Base-by-base conservation (phyloP, 78 protist genomes). In the Cavenderia fasciculata region DNA sequence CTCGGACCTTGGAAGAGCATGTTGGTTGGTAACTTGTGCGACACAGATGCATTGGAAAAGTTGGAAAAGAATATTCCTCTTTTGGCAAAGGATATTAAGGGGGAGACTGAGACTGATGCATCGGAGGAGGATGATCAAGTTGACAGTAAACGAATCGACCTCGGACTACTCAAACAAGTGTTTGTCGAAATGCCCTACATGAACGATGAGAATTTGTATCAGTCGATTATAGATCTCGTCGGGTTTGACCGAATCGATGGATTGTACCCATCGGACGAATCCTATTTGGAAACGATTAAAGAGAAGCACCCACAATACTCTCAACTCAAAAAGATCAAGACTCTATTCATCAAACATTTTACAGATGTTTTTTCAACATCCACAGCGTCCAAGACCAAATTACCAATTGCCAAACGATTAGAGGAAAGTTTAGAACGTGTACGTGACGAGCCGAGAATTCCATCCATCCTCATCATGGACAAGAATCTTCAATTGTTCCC, bases 401-500 rank as follows among this genome's bases (percentile, higher is more conserved):
- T 12, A 11, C 5, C 29, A 6, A 19, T 56, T 66, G 38, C 27
- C 52, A 66, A 41, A 8, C 36, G 16, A 43, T 66, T 18, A n/a
- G 38, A 8, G 56, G 43, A 51, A 70, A 47, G 43, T 49, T 47
- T 49, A 70, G 49, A 38, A 23, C 25, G 41, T 33, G 36, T 14
- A 25, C 43, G 8, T 14, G 23, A 29, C 34, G n/a, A n/a, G n/a
- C n/a, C n/a, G 18, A 87, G 38, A 61, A 18, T 57, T 19, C 95
- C 95, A 49, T 10, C 73, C 7, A 52, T 92, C 8, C 46, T 92
- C 31, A 31, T 92, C 8, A 29, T 92, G 4, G 95, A 92, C 59
- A 82, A 92, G 57, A 7, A 61, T 21, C 51, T 92, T 5, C 84
- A 84, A 27, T 27, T 19, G 25, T 43, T 92, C 40, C 92, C 95